Evolutionary conservation across 805 yeast genomes (phyloP), one percentile per base, ranked within the genome.

Genomic region (Saccharomyces cerevisiae): DNA sequence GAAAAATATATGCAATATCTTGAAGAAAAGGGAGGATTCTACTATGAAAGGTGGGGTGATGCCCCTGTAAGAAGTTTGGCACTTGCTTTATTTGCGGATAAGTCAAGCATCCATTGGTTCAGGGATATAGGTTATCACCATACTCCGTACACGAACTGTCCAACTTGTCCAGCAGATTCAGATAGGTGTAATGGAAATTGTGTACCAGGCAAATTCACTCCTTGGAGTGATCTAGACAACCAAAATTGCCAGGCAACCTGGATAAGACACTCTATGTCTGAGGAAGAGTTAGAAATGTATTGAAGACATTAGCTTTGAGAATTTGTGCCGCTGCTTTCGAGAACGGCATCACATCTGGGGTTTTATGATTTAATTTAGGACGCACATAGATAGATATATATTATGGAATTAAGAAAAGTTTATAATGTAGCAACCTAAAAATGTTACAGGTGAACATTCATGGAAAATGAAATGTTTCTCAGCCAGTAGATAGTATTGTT

Each of bases 41-140:
- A 87, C 68, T 89, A 89, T 63, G 96, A 90, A 68, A 72, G 96
- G 54, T 89, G 96, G 96, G 96, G 96, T 2, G 96, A 89, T 72
- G 96, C 96, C 0, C 96, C 96, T 0, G 94, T 89, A 1, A 94
- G 88, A 66, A 81, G 90, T 2, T 63, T 89, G 47, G 96, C 92
- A 0, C 69, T 88, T 36, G 80, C 82, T 6, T 65, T 88, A 51
- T 87, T 89, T 65, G 87, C 84, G 6, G 89, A 85, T 61, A 84
- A 80, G 60, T 67, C 73, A 8, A 76, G 79, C 52, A 76, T 89
- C 41, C 96, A 89, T 65, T 89, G 96, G 94, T 90, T 90, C 66
- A 78, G 89, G 65, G 95, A 87, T 63, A 83, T 88, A 52, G 95
- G 94, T 0, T 87, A 88, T 66, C 74, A 72, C 52, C 96, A 88